Conservation (phyloP, 2,329 filamentous ascomycete genomes). For the Xylariaceae sp. region DNA sequence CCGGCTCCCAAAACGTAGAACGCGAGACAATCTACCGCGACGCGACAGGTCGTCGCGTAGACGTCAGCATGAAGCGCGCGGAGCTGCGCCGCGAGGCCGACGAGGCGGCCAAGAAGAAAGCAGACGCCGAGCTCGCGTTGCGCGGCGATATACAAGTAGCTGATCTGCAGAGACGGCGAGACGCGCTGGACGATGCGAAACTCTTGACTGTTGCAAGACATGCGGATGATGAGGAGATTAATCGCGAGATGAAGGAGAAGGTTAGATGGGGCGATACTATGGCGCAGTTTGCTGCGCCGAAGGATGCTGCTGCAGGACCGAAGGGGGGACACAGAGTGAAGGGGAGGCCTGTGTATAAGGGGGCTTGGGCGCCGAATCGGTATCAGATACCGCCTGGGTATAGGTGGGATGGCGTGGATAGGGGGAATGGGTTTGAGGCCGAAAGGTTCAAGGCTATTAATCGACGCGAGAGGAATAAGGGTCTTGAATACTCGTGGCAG, state of each 20-base stretch:
- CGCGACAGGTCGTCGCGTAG: conserved; percentile 89
- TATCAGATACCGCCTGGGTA: conserved; percentile 92
- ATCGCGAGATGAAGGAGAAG: conserved; percentile 71
- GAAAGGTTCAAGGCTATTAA: conserved; percentile 90
- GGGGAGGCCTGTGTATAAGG: conserved; percentile 67
- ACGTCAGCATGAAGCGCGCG: conserved; percentile 84
- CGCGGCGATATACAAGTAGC: conserved; percentile 82
- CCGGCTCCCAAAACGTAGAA: conserved; percentile 51
- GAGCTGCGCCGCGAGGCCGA: conserved; percentile 65
- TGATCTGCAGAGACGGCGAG: conserved; percentile 60
- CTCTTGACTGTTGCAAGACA: conserved; percentile 74
- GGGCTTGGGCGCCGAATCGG: conserved; percentile 79
- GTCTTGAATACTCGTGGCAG: conserved; percentile 89
- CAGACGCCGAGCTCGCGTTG: conserved; percentile 65
- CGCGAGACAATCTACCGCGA: conserved; percentile 93
- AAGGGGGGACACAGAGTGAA: conserved; percentile 29
- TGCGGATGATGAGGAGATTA: conserved; percentile 83
- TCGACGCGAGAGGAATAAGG: conserved; percentile 68
- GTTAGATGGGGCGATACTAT: conserved; percentile 94
- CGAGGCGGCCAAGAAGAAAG: conserved; percentile 70
- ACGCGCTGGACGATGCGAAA: conserved; percentile 73
- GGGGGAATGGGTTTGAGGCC: conserved; percentile 88
- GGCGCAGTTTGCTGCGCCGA: conserved; percentile 65
- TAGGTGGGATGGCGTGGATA: conserved; percentile 94
- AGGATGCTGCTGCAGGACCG: conserved; percentile 23